These are phyloP conservation scores for Russula griseocarnosa DNA, from an alignment of 768 basidiomycete genomes.

Conservation along the genomic window DNA sequence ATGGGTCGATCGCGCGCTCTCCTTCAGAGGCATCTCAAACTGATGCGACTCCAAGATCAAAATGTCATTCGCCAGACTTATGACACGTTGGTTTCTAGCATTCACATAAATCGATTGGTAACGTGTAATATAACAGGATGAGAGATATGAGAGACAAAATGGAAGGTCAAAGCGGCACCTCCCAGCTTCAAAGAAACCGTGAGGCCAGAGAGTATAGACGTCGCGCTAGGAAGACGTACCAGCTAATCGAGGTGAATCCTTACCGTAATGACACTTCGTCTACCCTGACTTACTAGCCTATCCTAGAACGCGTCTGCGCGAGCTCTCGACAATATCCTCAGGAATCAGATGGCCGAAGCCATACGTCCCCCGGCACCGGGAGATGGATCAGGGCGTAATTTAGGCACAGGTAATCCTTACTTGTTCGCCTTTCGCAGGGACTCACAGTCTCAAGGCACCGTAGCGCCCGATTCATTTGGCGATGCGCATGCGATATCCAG, in stretches of 20 bases:
- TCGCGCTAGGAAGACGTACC: neutral
- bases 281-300: neutral
- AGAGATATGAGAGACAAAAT: rapidly evolving
- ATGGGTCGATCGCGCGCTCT: neutral
- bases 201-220: neutral
- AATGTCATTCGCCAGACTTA: rapidly evolving
- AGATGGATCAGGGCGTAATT: neutral
- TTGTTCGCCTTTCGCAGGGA: neutral
- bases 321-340: neutral
- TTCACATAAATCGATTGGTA: neutral
- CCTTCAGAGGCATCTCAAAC: neutral
- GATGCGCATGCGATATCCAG: neutral
- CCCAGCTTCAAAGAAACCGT: neutral
- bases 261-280: neutral
- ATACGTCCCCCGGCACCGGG: neutral
- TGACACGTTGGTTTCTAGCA: neutral
- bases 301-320: neutral
- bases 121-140: neutral
- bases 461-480: neutral
- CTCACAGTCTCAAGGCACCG: neutral
- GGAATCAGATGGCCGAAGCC: neutral
- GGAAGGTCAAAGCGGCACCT: too few species aligned
- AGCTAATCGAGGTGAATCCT: neutral
- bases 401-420: neutral
- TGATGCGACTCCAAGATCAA: neutral